Percentiles rank a stretch among this genome's conserved stretches.
Evolutionary conservation across 2,329 filamentous ascomycete species (phyloP).

Genomic region (Botryosphaeria dothidea): DNA sequence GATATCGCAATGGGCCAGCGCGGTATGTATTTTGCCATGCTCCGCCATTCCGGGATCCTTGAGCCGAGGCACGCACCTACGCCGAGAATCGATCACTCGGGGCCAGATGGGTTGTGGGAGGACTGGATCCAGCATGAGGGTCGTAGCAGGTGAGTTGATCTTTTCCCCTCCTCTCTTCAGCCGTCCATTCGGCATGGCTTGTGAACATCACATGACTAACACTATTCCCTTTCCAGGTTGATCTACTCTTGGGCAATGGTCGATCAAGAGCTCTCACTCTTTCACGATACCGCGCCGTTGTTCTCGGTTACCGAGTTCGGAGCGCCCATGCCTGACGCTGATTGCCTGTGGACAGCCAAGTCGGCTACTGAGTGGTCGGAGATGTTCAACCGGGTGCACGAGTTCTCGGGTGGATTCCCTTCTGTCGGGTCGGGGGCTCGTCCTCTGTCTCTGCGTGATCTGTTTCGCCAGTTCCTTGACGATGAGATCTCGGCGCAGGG

Average conservation of each 20-base stretch:
- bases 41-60: constrained; percentile 68
- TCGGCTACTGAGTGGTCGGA: constrained; percentile 61
- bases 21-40: constrained; percentile 73
- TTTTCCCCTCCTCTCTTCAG: neutral
- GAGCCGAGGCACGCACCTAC: constrained; percentile 53
- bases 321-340: constrained; percentile 64
- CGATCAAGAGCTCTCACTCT: constrained; percentile 69
- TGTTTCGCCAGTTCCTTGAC: constrained; percentile 69
- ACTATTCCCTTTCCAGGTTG: constrained; percentile 47
- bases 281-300: constrained; percentile 63
- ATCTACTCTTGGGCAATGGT: constrained; percentile 77
- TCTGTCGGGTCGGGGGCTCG: constrained; percentile 55
- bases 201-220: constrained; percentile 12
- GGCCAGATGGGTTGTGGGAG: constrained; percentile 58
- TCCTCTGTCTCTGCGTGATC: constrained; percentile 61
- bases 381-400: constrained; percentile 60
- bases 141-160: constrained; percentile 56
- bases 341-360: constrained; percentile 64
- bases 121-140: constrained; percentile 67
- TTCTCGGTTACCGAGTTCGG: constrained; percentile 67
- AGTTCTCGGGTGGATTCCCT: constrained; percentile 54
- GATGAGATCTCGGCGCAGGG: constrained; percentile 60
- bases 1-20: constrained; percentile 74
- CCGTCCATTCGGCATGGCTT: neutral
- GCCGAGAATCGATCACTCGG: constrained; percentile 44